Conservation (phyloP, 2,329 filamentous ascomycete genomes). For the Drechslera avenae region DNA sequence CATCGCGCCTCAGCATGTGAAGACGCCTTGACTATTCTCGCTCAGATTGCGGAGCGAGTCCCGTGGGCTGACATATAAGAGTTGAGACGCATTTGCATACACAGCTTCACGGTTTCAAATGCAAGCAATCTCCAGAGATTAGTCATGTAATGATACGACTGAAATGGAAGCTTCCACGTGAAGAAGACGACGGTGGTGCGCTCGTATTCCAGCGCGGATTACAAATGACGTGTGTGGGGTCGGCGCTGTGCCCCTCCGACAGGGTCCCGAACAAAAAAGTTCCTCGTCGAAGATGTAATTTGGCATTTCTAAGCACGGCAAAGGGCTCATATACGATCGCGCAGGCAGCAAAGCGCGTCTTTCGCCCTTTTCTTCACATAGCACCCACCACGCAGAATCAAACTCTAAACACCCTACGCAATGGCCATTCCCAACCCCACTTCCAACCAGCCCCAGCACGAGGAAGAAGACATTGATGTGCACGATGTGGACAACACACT, state of each 20-base stretch:
- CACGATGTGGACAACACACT: slow-evolving; percentile 74
- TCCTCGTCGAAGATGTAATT: slow-evolving; percentile 28
- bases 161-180: no score
- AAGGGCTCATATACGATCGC: slow-evolving; percentile 17
- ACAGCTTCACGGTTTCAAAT: no score
- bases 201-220: slow-evolving; percentile 8
- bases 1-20: no score
- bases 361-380: background rate
- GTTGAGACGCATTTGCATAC: no score
- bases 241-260: slow-evolving; percentile 25
- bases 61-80: no score
- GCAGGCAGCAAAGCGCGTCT: background rate
- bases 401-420: background rate
- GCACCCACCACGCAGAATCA: background rate
- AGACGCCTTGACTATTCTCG: no score
- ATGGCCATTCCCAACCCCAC: slow-evolving; percentile 35
- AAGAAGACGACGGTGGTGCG: background rate
- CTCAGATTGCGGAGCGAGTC: no score
- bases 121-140: no score
- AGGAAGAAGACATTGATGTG: slow-evolving; percentile 48
- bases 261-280: slow-evolving; percentile 39
- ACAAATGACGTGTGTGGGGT: slow-evolving; percentile 41
- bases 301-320: slow-evolving; percentile 43
- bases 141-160: no score
- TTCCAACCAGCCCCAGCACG: slow-evolving; percentile 32